A percentile compares a stretch with the other conserved stretches of the same genome.
Conservation (phyloP, 495 filamentous ascomycete species). For the Trichoderma gamsii region DNA sequence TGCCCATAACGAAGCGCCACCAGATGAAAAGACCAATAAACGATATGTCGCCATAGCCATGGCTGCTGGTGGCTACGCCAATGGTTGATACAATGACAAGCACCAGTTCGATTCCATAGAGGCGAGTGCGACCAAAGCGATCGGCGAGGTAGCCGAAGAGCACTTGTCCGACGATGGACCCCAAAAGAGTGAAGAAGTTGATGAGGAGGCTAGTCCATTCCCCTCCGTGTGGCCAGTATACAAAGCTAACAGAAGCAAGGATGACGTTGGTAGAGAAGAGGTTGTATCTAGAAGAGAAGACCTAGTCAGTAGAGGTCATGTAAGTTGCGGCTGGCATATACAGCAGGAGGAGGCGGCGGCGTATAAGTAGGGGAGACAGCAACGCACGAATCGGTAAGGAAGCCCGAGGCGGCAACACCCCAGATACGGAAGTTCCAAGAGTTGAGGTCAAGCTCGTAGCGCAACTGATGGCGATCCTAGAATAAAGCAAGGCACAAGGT, state of each 20-base stretch:
- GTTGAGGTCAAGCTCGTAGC: slow-evolving; percentile 34
- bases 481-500: background rate
- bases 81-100: slow-evolving; percentile 71
- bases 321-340: slow-evolving; percentile 15
- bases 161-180: slow-evolving; percentile 62
- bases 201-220: slow-evolving; percentile 37
- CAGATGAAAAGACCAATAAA: slow-evolving; percentile 33
- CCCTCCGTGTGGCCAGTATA: slow-evolving; percentile 48
- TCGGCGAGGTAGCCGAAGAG: slow-evolving; percentile 71
- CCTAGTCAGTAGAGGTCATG: background rate
- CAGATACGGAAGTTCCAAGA: slow-evolving; percentile 37
- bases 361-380: slow-evolving; percentile 20
- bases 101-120: slow-evolving; percentile 76
- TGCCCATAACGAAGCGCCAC: slow-evolving; percentile 36
- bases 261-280: slow-evolving; percentile 63
- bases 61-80: slow-evolving; percentile 56
- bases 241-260: slow-evolving; percentile 53
- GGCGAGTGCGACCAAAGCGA: slow-evolving; percentile 64
- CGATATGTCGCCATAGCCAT: slow-evolving; percentile 42
- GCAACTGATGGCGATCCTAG: slow-evolving; percentile 32
- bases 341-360: slow-evolving; percentile 19
- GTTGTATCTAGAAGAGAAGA: slow-evolving; percentile 30
- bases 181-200: slow-evolving; percentile 55
- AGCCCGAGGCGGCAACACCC: slow-evolving; percentile 59
- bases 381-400: slow-evolving; percentile 61